Conservation (phyloP, 306 rosid genomes). For the Datisca glomerata region DNA sequence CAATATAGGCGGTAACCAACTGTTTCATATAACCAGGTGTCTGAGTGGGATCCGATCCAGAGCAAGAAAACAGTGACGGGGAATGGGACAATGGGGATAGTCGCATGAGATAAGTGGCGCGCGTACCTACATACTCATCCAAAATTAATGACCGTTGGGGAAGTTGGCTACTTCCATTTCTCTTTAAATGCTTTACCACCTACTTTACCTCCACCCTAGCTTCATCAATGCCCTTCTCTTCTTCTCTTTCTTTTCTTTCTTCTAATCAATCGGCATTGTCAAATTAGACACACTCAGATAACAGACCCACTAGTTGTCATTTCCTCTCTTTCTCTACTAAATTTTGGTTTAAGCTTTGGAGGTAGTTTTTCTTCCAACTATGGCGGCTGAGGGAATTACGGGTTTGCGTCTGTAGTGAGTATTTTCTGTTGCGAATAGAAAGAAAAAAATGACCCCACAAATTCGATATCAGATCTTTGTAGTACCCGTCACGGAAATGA, state of each 20-base stretch:
- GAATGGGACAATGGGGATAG: no score
- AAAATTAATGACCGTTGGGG: constrained; percentile 57
- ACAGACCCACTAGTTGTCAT: not conserved
- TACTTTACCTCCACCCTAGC: not conserved
- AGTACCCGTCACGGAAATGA: constrained; percentile 26
- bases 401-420: not conserved
- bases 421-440: not conserved
- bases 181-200: constrained; percentile 32
- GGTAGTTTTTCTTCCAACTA: constrained; percentile 7
- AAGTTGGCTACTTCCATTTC: constrained; percentile 40
- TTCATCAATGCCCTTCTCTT: constrained; percentile 2
- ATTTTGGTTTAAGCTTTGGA: not conserved
- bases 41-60: no score
- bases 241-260: not conserved
- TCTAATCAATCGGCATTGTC: not conserved
- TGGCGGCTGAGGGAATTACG: constrained; percentile 7
- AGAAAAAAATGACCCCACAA: constrained; percentile 2
- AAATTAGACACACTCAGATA: not conserved
- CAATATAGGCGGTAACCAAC: no score
- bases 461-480: constrained; percentile 20
- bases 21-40: no score
- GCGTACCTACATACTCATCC: constrained; percentile 18
- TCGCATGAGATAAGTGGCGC: no score
- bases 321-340: not conserved
- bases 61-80: no score